A percentile compares a stretch with the other conserved stretches of the same genome.
phyloP scores from a whole-genome alignment of 2,329 filamentous ascomycete species.

The Colletotrichum chlorophyti region DNA sequence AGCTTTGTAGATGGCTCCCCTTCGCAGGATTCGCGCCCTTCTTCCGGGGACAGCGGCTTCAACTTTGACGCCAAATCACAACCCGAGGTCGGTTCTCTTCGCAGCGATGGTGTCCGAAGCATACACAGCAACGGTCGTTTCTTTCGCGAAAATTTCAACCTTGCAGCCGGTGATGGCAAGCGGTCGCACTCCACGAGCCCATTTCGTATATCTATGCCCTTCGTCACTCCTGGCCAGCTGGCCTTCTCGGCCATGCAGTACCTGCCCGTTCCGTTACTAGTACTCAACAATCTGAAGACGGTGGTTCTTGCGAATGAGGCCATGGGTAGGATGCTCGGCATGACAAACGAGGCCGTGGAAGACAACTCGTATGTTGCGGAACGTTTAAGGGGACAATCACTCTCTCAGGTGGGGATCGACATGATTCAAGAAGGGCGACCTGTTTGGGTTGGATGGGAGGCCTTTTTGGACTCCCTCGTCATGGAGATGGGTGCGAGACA shows the following conservation, averaged over 20 bases:
- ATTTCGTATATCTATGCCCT: conserved; percentile 50
- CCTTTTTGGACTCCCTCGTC: conserved; percentile 62
- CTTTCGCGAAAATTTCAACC: conserved; percentile 38
- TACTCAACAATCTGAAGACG: conserved; percentile 73
- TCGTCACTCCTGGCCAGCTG: conserved; percentile 58
- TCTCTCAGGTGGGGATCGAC: conserved; percentile 76
- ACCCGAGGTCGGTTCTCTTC: not conserved
- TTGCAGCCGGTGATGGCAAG: conserved; percentile 29
- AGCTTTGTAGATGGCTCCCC: not conserved
- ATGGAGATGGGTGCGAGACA: conserved; percentile 45
- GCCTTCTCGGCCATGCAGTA: conserved; percentile 76
- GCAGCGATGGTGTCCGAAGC: conserved; percentile 9
- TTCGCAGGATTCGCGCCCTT: not conserved
- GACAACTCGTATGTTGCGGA: conserved; percentile 58
- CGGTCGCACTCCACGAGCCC: conserved; percentile 45
- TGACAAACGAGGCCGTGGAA: conserved; percentile 51
- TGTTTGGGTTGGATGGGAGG: conserved; percentile 65
- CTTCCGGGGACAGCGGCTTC: conserved; percentile 13
- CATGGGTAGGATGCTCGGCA: conserved; percentile 72
- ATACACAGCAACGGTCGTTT: conserved; percentile 38
- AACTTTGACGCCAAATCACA: conserved; percentile 3
- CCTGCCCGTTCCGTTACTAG: conserved; percentile 73
- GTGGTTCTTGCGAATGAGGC: conserved; percentile 78
- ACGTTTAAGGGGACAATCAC: conserved; percentile 66
- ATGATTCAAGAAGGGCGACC: conserved; percentile 72